Evolutionary conservation across 2,329 filamentous ascomycete genomes (phyloP).

Genomic region (Alternaria angustiovoidea): DNA sequence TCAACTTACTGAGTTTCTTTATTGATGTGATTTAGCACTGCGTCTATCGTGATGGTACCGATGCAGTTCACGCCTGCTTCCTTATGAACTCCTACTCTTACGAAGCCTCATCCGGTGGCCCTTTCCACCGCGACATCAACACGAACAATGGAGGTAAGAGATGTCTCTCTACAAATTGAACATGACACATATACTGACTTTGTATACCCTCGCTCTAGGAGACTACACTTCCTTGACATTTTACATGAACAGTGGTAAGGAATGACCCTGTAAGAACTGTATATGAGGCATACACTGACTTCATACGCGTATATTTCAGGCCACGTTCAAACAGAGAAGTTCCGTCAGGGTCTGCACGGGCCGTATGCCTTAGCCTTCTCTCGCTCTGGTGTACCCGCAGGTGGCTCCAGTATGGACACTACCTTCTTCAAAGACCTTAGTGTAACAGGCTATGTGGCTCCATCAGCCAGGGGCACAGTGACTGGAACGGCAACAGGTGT

Average conservation of each 20-base stretch:
- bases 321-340: constrained; percentile 66
- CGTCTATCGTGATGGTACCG: constrained; percentile 59
- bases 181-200: no score
- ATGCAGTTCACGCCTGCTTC: constrained; percentile 67
- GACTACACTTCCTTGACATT: constrained; percentile 67
- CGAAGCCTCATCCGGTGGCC: constrained; percentile 70
- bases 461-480: constrained; percentile 65
- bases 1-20: constrained; percentile 52
- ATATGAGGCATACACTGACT: constrained; percentile 61
- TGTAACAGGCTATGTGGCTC: constrained; percentile 66
- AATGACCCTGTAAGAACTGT: neutral
- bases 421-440: constrained; percentile 68
- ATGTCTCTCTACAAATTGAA: no score
- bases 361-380: constrained; percentile 71
- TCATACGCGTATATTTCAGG: constrained; percentile 72
- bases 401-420: constrained; percentile 56
- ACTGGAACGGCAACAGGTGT: constrained; percentile 68
- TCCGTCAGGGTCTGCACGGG: constrained; percentile 69
- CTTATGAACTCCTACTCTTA: constrained; percentile 63
- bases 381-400: constrained; percentile 62
- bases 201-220: no score
- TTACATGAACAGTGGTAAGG: constrained; percentile 68
- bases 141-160: constrained; percentile 65
- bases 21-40: constrained; percentile 58
- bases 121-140: constrained; percentile 70